A percentile compares a stretch with the other conserved stretches of the same genome.
phyloP scores from a whole-genome alignment of 345 rosid species.

The Aegle marmelos region DNA sequence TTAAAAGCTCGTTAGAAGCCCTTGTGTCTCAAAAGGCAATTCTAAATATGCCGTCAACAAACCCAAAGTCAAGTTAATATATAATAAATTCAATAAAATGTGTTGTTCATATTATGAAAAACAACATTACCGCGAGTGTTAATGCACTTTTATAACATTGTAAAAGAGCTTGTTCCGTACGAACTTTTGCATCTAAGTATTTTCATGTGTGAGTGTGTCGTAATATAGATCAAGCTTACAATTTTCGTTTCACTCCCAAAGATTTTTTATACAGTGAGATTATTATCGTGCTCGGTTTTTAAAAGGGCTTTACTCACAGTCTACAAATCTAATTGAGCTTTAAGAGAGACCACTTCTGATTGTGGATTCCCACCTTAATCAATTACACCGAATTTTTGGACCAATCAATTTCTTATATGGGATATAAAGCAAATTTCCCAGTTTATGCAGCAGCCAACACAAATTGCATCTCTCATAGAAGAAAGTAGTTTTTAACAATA shows the following conservation, averaged over 20 bases:
- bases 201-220: too few relatives aligned
- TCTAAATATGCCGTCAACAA: background rate
- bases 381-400: background rate
- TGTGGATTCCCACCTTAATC: background rate
- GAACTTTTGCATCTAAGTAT: too few relatives aligned
- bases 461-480: background rate
- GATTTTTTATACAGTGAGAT: too few relatives aligned
- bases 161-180: too few relatives aligned
- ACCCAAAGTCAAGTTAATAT: background rate
- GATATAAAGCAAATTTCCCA: background rate
- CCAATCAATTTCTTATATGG: background rate
- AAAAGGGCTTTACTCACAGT: background rate
- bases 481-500: background rate
- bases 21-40: background rate
- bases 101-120: background rate
- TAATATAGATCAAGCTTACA: too few relatives aligned
- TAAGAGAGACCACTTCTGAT: background rate
- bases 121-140: too few relatives aligned
- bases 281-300: too few relatives aligned
- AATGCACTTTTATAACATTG: too few relatives aligned
- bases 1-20: background rate
- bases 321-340: background rate
- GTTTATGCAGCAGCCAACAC: background rate
- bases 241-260: too few relatives aligned
- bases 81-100: too few relatives aligned